A percentile compares a stretch with the other conserved stretches of the same genome.
phyloP scores from a whole-genome alignment of 306 rosid genomes.

The Lotus japonicus region DNA sequence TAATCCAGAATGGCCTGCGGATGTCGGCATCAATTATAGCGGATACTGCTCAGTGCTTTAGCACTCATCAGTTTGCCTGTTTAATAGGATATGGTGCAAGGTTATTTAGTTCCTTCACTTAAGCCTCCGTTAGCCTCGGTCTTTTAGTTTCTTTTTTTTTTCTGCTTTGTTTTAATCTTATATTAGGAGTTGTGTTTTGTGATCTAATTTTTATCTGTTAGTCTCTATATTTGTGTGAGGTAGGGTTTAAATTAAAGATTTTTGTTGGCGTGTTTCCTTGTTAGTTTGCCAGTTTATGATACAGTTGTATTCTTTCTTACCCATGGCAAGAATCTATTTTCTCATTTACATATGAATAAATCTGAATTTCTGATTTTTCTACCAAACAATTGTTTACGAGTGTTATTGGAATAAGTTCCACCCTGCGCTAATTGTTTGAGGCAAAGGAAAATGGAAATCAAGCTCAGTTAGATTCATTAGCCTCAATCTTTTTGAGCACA shows the following conservation, averaged over 20 bases:
- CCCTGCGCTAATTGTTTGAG: not conserved
- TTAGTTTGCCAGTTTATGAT: constrained; percentile 14
- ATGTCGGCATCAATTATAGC: constrained; percentile 86
- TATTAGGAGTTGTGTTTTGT: not conserved
- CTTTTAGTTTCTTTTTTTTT: constrained; percentile 9
- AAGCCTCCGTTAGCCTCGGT: not conserved
- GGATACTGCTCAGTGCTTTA: constrained; percentile 97
- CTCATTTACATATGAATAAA: constrained; percentile 11
- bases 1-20: constrained; percentile 88
- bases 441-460: constrained; percentile 12
- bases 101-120: constrained; percentile 36
- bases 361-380: not conserved
- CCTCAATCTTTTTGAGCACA: constrained; percentile 2
- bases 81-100: constrained; percentile 99
- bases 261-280: not conserved
- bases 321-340: constrained; percentile 2
- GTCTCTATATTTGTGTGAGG: not conserved
- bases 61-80: constrained; percentile 99
- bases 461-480: not conserved
- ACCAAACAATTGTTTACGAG: constrained; percentile 6
- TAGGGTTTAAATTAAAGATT: not conserved
- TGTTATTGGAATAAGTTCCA: constrained; percentile 9
- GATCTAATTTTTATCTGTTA: not conserved
- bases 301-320: constrained; percentile 3
- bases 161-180: constrained; percentile 7